A percentile compares a stretch with the other conserved stretches of the same genome.
Conservation (phyloP, 768 basidiomycete species). For the Udeniomyces megalosporus region DNA sequence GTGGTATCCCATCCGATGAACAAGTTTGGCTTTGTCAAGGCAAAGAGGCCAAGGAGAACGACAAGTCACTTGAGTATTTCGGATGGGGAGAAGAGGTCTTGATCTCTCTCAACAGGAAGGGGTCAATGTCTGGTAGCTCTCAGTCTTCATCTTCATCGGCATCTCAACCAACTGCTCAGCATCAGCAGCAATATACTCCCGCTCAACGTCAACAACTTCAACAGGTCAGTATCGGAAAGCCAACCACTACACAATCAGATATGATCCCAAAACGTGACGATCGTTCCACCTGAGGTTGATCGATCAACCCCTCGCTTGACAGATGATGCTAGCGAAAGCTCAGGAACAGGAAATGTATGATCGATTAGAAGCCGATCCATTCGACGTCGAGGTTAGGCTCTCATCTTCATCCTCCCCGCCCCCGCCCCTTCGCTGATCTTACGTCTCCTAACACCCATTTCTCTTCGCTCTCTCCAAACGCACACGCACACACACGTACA, state of each 20-base stretch:
- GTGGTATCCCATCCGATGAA: not conserved
- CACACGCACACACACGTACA: not conserved
- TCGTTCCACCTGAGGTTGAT: too few species aligned
- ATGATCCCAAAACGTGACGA: too few species aligned
- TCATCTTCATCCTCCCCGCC: not conserved
- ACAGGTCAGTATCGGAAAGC: slow-evolving; percentile 6
- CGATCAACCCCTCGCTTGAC: not conserved
- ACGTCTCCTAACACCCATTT: too few species aligned
- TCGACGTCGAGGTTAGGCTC: slow-evolving; percentile 47
- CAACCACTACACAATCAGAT: too few species aligned
- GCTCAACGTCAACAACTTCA: slow-evolving; percentile 2
- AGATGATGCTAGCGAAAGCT: not conserved
- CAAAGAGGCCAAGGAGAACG: not conserved
- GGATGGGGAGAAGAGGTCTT: slow-evolving; percentile 10
- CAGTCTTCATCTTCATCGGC: not conserved
- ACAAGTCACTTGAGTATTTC: slow-evolving; percentile 10
- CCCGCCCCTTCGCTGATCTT: not conserved
- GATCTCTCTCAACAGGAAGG: not conserved
- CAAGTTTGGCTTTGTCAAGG: slow-evolving; percentile 4
- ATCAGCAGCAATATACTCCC: not conserved
- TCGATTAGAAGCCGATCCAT: slow-evolving; percentile 70
- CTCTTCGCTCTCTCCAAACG: not conserved
- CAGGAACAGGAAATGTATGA: slow-evolving; percentile 30
- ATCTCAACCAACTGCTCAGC: not conserved
- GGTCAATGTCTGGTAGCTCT: not conserved